Percentiles rank a stretch among this genome's conserved stretches.
Evolutionary conservation across 2,329 filamentous ascomycete species (phyloP).

Genomic region (Alternaria triticina): DNA sequence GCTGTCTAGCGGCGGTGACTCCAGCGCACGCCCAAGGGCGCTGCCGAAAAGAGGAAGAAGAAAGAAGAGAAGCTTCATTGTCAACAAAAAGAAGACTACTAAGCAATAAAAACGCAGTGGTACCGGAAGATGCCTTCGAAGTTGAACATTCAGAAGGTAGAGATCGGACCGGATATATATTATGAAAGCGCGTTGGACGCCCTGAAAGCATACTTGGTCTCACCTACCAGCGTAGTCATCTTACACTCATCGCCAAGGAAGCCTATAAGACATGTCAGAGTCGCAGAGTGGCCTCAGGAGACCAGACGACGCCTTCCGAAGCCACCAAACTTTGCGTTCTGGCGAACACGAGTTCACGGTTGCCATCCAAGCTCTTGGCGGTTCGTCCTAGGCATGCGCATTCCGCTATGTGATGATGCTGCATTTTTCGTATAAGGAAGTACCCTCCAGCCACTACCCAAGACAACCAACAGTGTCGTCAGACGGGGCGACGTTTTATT

Average conservation of each 20-base stretch:
- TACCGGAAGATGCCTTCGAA: not conserved
- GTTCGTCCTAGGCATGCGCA: not conserved
- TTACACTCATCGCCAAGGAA: constrained; percentile 3
- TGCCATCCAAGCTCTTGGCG: not conserved
- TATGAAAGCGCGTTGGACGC: not conserved
- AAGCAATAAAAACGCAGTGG: not conserved
- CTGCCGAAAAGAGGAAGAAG: constrained; percentile 4
- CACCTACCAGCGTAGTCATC: not conserved
- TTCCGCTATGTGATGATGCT: not conserved
- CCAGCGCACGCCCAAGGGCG: not conserved
- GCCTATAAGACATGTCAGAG: not conserved
- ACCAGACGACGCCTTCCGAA: not conserved
- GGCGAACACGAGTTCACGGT: constrained; percentile 1
- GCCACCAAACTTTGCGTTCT: not conserved
- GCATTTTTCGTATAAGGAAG: not conserved
- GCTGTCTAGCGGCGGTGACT: not conserved
- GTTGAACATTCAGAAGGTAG: not conserved
- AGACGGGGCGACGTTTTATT: not conserved
- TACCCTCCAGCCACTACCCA: not conserved
- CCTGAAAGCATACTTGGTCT: not conserved
- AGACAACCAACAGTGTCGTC: not conserved
- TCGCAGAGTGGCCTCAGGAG: not conserved
- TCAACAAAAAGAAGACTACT: not conserved
- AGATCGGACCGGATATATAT: not conserved
- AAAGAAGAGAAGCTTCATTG: constrained; percentile 2